phyloP scores from a whole-genome alignment of 345 rosid species.

The Melaleuca alternifolia region DNA sequence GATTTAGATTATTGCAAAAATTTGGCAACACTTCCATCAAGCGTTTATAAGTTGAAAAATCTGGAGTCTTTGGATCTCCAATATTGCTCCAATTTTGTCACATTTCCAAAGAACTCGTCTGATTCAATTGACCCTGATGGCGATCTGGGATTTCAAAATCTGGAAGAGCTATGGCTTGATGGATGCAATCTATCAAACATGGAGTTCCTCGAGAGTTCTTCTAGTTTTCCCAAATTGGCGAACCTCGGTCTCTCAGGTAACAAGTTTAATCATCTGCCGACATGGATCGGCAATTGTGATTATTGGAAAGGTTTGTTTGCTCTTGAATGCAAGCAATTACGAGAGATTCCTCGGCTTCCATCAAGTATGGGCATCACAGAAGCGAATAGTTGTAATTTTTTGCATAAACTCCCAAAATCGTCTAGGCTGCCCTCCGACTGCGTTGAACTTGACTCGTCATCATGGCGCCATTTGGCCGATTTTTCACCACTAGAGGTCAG shows the following conservation, averaged over 20 bases:
- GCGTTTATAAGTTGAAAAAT: no score
- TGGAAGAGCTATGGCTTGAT: no score
- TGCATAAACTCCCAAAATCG: accelerated
- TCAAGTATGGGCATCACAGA: accelerated
- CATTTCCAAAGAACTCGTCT: no score
- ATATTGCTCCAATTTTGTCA: no score
- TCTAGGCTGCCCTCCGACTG: no score
- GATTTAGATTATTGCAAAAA: no score
- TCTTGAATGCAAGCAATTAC: accelerated
- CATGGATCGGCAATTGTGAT: not conserved
- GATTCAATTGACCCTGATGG: no score
- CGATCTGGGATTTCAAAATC: no score
- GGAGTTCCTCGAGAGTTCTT: not conserved
- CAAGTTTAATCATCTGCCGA: not conserved
- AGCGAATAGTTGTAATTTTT: accelerated
- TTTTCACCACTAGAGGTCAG: not conserved
- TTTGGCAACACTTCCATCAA: no score
- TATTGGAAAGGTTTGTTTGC: accelerated
- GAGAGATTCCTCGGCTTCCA: not conserved
- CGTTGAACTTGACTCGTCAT: no score
- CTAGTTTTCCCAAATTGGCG: not conserved
- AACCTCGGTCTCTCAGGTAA: not conserved
- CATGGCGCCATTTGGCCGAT: not conserved
- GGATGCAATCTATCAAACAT: no score
- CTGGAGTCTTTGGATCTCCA: no score